Base-by-base conservation (phyloP, 2,329 filamentous ascomycete genomes). In the Podosphaera leucotricha region DNA sequence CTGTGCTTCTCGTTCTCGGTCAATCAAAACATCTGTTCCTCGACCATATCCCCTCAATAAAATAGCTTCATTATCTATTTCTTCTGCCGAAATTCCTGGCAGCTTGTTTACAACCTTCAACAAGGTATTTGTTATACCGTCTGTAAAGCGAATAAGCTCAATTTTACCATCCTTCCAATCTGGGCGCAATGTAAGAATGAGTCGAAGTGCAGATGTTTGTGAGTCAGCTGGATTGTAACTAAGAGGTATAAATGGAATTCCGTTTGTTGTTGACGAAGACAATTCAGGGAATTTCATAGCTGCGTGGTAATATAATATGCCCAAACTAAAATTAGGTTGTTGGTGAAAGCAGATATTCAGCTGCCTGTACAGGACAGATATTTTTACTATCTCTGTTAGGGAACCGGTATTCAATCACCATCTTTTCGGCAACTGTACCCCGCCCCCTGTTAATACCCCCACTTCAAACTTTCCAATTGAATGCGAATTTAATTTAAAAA, bases 61-160 rank as follows among this genome's bases (percentile, higher is more conserved):
- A 52, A 95, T 74, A 28, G 90, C 81, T 51, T 92, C 82, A 48
- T 71, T 70, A 61, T 95, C 86, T 52, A 87, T 70, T 54, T 85
- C 71, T 44, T 85, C 74, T 54, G 80, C 72, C 43, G 81, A 77
- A 51, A 79, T 66, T 42, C 80, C 82, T 13, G 73, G 67, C 46
- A 67, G 67, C 52, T 67, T 71, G 59, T 83, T 82, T 57, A 80
- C 63, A n/a, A 77, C 76, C 60, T 86, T 86, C 50, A 85, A 67
- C 41, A 87, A 66, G 42, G 86, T 95, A 63, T 98, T 98, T 52
- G 90, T 98, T 64, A 95, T 98, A 57, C 90, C 90, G 57, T 98
- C 90, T 35, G 85, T 98, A 66, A 95, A 98, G 50, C 81, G 78
- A 52, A 84, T 70, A 58, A 95, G 83, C 56, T 90, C 77, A 54